These are phyloP conservation scores for Forsythia suspensa DNA, from an alignment of 257 asterid genomes.

Conservation along the genomic window DNA sequence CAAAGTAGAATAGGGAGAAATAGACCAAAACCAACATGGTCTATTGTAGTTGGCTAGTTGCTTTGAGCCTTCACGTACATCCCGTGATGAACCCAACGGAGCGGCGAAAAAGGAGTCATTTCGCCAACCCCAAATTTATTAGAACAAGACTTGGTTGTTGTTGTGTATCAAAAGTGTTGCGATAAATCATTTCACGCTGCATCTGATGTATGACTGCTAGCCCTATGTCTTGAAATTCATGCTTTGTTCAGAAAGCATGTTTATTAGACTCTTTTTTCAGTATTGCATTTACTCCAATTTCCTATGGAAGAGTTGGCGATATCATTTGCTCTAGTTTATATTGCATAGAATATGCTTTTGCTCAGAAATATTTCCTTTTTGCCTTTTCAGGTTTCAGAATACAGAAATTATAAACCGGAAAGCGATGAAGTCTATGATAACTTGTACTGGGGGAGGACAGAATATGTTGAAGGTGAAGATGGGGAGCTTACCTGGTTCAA, in stretches of 20 bases:
- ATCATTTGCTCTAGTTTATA: background rate
- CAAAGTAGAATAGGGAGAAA: background rate
- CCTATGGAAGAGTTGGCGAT: background rate
- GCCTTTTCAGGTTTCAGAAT: constrained; percentile 36
- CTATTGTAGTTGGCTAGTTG: background rate
- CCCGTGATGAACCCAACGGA: too few species aligned
- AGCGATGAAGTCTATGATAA: constrained; percentile 37
- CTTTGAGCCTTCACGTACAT: background rate
- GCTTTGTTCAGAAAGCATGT: background rate
- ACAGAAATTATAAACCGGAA: constrained; percentile 33
- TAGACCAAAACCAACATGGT: background rate
- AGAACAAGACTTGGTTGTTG: background rate
- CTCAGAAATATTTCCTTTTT: background rate
- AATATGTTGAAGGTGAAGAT: constrained; percentile 42
- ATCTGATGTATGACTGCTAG: background rate
- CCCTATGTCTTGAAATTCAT: background rate
- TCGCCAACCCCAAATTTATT: background rate
- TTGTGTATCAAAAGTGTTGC: background rate
- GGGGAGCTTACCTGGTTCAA: constrained; percentile 46
- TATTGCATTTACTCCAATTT: background rate
- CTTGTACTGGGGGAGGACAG: constrained; percentile 44
- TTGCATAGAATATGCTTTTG: background rate
- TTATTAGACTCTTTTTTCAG: background rate
- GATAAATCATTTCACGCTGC: background rate
- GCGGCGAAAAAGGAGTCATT: background rate